phyloP scores from a whole-genome alignment of 495 filamentous ascomycete species.

The Penicillium desertorum region DNA sequence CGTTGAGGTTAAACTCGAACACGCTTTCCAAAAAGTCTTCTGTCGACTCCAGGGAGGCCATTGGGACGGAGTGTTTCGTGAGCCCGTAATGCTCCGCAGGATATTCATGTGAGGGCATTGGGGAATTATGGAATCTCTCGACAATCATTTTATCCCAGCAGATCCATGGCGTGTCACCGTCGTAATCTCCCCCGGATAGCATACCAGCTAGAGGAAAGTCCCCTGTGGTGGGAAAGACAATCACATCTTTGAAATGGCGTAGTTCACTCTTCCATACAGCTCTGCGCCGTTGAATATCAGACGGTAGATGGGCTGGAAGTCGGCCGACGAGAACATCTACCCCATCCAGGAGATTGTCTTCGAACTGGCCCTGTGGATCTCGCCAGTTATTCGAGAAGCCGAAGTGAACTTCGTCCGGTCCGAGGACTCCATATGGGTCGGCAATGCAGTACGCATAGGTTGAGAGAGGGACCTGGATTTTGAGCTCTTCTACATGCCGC shows the following conservation, averaged over 20 bases:
- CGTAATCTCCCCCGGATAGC: conserved; percentile 92
- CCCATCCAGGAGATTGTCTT: conserved; percentile 60
- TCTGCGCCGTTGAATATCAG: conserved; percentile 76
- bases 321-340: conserved; percentile 85
- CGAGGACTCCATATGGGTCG: conserved; percentile 70
- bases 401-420: conserved; percentile 75
- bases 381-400: conserved; percentile 65
- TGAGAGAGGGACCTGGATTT: conserved; percentile 71
- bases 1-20: conserved; percentile 65
- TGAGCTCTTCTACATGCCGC: conserved; percentile 59
- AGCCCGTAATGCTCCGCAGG: conserved; percentile 58
- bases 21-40: conserved; percentile 52
- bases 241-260: conserved; percentile 75
- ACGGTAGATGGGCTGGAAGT: conserved; percentile 73
- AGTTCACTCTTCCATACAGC: conserved; percentile 67
- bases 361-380: conserved; percentile 59
- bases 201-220: conserved; percentile 69
- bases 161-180: conserved; percentile 86
- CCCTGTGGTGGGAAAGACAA: conserved; percentile 78
- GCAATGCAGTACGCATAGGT: conserved; percentile 79
- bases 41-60: conserved; percentile 31
- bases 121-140: conserved; percentile 68
- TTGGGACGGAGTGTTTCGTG: conserved; percentile 51
- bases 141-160: conserved; percentile 86
- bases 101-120: conserved; percentile 46